Base-by-base conservation (phyloP, 1,284 basidiomycete species). In the Moesziomyces sp. region DNA sequence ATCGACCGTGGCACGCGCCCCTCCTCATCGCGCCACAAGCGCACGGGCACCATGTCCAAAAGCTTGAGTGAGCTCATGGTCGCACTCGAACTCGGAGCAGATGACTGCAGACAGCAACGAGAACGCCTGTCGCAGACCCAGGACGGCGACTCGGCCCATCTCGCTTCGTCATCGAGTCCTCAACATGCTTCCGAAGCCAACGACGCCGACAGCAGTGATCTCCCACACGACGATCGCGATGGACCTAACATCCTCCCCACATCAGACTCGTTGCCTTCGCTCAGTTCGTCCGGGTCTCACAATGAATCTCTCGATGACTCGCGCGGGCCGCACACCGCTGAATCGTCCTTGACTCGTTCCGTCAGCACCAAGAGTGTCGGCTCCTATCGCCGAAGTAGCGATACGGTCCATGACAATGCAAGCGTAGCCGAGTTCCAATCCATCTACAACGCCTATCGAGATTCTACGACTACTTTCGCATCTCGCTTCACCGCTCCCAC, bases 31-130 rank as follows among this genome's bases (percentile, higher is more conserved):
- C 50, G 53, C 46, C 65, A 58, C n/a, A 54, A 56, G 35, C 58
- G 72, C 21, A 58, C 26, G 21, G 58, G 58, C 9, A 60, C 52
- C 35, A 55, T 74, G 68, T 46, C 51, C 23, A 64, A 52, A 51
- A 76, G 61, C 52, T 61, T 76, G 49, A 63, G 52, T 50, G 67
- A 73, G 42, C 64, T 76, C 35, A 55, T 76, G 34, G 59, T 55
- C 1, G 74, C 74, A 19, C 47, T 76, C 10, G 64, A 70, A 21
- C 49, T 61, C n/a, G 61, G 74, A 43, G 67, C 64, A 18, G 51
- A 23, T 24, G 52, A 50, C 47, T 58, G 58, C 58, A 30, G 30
- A 6, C 30, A 30, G 9, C 30, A 30, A 30, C 30, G 11, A 2
- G 6, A 6, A 8, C 30, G 30, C 30, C 30, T 4, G 24, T 26